These are phyloP conservation scores for Leccinum pachyderme DNA, from an alignment of 1,284 basidiomycete species.

Conservation along the genomic window DNA sequence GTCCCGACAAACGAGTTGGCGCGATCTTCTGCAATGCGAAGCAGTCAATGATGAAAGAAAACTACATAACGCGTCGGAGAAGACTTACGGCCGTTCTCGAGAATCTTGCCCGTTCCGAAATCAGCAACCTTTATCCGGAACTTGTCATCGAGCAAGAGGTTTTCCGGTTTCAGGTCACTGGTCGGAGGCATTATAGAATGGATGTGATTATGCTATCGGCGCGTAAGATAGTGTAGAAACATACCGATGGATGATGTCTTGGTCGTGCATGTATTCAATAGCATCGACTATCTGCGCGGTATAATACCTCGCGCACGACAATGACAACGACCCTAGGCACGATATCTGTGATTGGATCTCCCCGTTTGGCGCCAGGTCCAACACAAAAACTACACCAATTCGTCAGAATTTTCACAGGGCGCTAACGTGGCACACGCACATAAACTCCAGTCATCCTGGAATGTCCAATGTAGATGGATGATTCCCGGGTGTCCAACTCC, in stretches of 20 bases:
- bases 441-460: constrained; percentile 81
- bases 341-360: constrained; percentile 83
- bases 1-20: constrained; percentile 93
- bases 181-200: background rate
- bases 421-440: constrained; percentile 44
- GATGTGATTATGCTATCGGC: constrained; percentile 8
- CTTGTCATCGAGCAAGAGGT: constrained; percentile 82
- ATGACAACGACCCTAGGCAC: constrained; percentile 82
- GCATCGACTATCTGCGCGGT: constrained; percentile 87
- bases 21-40: constrained; percentile 39
- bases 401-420: constrained; percentile 1
- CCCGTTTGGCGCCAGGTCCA: constrained; percentile 86
- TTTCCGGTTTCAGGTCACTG: constrained; percentile 90
- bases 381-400: constrained; percentile 72
- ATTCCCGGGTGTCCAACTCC: constrained; percentile 79
- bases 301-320: constrained; percentile 76
- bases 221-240: constrained; percentile 13
- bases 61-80: background rate
- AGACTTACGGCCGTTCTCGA: constrained; percentile 54
- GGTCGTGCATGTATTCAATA: constrained; percentile 84
- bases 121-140: constrained; percentile 94
- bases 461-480: constrained; percentile 77
- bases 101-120: constrained; percentile 93
- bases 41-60: constrained; percentile 8
- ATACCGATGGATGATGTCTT: constrained; percentile 84